Percentiles rank a stretch among this genome's conserved stretches.
phyloP scores from a whole-genome alignment of 139 green algal species.

The Micractinium sp. region DNA sequence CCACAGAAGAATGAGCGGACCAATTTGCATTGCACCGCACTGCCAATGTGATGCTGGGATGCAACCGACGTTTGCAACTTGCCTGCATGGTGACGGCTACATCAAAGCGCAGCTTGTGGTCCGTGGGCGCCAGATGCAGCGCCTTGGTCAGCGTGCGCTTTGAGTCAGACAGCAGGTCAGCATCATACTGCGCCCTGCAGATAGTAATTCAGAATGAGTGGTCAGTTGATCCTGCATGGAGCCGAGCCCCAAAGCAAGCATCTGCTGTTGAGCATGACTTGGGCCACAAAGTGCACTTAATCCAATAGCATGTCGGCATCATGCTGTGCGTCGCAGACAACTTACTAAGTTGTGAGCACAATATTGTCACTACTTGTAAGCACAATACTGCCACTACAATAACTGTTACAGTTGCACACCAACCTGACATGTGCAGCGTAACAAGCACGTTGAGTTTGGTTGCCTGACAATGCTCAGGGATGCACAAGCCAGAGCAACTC shows the following conservation, averaged over 20 bases:
- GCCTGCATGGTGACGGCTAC: slow-evolving; percentile 85
- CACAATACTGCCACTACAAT: no score
- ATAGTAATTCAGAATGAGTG: no score
- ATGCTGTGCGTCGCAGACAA: no score
- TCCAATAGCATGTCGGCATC: not conserved
- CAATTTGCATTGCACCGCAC: no score
- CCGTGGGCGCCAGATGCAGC: slow-evolving; percentile 78
- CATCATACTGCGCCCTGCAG: slow-evolving; percentile 83
- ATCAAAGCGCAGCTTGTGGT: slow-evolving; percentile 82
- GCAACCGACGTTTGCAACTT: not conserved
- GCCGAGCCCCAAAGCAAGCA: not conserved
- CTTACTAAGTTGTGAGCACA: no score
- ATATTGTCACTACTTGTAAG: no score
- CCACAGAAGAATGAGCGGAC: no score
- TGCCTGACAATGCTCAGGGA: not conserved
- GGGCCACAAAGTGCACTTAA: not conserved
- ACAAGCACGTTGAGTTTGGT: not conserved
- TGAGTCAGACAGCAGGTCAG: slow-evolving; percentile 64
- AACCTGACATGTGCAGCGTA: not conserved
- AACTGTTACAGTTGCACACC: no score
- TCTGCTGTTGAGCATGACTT: not conserved
- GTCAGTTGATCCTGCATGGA: not conserved
- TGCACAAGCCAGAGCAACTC: not conserved
- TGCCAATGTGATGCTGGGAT: not conserved
- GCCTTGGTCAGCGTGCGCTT: slow-evolving; percentile 69